Base-by-base conservation (phyloP, 805 yeast genomes). In the Saccharomycopsis amapae region DNA sequence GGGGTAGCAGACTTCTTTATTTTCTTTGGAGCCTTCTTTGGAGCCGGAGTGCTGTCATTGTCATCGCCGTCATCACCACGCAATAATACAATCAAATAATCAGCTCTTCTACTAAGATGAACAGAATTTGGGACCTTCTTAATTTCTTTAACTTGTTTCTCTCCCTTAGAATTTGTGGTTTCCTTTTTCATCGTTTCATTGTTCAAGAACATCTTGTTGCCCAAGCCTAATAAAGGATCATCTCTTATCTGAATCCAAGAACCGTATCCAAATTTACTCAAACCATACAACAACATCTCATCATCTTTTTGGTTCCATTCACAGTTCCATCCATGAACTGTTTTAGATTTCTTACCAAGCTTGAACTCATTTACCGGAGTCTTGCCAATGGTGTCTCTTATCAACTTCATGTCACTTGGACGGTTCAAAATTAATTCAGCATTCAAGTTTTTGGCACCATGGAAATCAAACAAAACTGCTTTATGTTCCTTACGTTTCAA, bases 211-310 rank as follows among this genome's bases (percentile, higher is more conserved):
- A 93, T 66, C 67, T 87, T 93, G 55, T 87, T 86, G 51, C 86
- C 84, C 50, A 93, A 69, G 9, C 88, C 89, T 48, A 93, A 71
- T 43, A 86, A 73, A 1, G 98, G 97, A 64, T 93, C 98, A 65
- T 93, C 99, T 59, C 98, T 73, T 38, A 93, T 89, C 58, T 85
- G 89, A 2, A 74, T 61, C 98, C 98, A 93, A 1, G 96, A 81
- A 15, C 97, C 97, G 62, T 87, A 89, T 0, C 99, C 99, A 63
- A 89, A 89, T 64, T 86, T 88, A 58, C 76, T 74, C 19, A 90
- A 84, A 53, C 99, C 99, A 30, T 85, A 76, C 50, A 93, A 62
- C 44, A 93, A 70, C 78, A 79, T 84, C 42, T 88, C 84, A 62
- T 93, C 99, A 59, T 93, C 95, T 26, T 71, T 76, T 12, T 72